phyloP scores from a whole-genome alignment of 2,329 filamentous ascomycete species.

The Cytospora chrysosperma region DNA sequence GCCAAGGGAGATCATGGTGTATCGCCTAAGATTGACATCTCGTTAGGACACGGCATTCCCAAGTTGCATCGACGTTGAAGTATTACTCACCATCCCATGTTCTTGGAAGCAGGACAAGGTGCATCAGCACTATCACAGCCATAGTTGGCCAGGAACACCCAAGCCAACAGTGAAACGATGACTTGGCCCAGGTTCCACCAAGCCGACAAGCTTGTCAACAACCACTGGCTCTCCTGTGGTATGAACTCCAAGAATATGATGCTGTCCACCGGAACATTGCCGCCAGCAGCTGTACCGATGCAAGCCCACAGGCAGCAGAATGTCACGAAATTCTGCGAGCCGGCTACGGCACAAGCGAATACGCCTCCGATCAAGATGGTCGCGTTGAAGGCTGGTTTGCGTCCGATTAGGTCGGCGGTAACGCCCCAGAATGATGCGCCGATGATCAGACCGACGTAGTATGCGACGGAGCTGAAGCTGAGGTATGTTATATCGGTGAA shows the following conservation, averaged over 20 bases:
- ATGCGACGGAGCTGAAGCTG: constrained; percentile 38
- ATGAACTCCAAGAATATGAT: constrained; percentile 54
- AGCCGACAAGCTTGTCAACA: constrained; percentile 44
- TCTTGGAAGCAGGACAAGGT: constrained; percentile 40
- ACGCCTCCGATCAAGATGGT: constrained; percentile 47
- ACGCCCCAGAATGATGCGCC: constrained; percentile 47
- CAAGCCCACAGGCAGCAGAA: constrained; percentile 56
- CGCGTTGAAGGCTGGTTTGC: constrained; percentile 44
- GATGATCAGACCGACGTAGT: constrained; percentile 43
- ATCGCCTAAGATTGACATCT: constrained; percentile 33
- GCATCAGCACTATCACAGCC: constrained; percentile 37
- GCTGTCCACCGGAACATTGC: constrained; percentile 51
- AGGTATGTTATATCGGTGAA: constrained; percentile 34
- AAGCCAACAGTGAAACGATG: constrained; percentile 44
- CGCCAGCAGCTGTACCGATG: constrained; percentile 43
- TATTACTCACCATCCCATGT: constrained; percentile 46
- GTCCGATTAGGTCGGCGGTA: constrained; percentile 41
- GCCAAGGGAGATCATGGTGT: constrained; percentile 45
- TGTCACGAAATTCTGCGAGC: constrained; percentile 56
- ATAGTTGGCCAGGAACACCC: constrained; percentile 43
- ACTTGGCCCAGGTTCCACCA: constrained; percentile 56
- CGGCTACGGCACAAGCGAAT: constrained; percentile 58
- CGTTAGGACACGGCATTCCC: background rate
- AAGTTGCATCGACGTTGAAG: background rate
- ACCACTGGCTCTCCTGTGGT: constrained; percentile 46